Evolutionary conservation across 108 stramenopile genomes (phyloP).

Genomic region (Nannochloropsis gaditana): DNA sequence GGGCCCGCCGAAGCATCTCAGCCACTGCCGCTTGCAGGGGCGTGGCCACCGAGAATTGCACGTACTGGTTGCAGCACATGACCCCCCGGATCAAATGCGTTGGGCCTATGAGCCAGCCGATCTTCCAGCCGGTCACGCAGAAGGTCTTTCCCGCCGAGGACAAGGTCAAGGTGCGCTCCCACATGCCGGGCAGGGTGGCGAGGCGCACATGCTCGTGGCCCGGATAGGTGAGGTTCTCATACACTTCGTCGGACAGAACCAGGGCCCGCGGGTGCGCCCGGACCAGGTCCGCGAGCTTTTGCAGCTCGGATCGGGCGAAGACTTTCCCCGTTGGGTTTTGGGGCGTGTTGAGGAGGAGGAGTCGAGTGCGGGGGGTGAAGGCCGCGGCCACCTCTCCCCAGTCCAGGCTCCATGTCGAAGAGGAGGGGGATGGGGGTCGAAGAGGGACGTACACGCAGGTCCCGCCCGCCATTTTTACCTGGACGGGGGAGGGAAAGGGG

Average conservation of each 20-base stretch:
- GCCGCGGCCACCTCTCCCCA: constrained; percentile 60
- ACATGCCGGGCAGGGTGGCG: constrained; percentile 63
- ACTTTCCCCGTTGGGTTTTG: constrained; percentile 86
- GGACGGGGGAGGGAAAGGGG: not conserved
- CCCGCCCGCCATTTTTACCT: constrained; percentile 52
- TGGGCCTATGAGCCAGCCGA: constrained; percentile 87
- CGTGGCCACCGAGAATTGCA: constrained; percentile 85
- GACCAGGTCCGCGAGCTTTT: constrained; percentile 60
- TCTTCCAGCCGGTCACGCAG: constrained; percentile 95
- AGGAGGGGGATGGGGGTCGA: not conserved
- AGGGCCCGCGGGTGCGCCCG: constrained; percentile 39
- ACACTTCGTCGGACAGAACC: constrained; percentile 85
- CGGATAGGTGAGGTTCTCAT: constrained; percentile 89
- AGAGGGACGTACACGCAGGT: not conserved
- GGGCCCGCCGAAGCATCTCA: constrained; percentile 62
- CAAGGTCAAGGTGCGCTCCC: constrained; percentile 75
- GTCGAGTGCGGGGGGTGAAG: constrained; percentile 68
- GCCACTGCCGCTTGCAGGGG: constrained; percentile 77
- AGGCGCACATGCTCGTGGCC: constrained; percentile 36
- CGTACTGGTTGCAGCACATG: constrained; percentile 46
- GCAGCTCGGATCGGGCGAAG: constrained; percentile 67
- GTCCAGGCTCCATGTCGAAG: constrained; percentile 65
- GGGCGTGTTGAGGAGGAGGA: constrained; percentile 81
- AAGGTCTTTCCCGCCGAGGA: constrained; percentile 98
- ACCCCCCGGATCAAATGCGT: constrained; percentile 55